Evolutionary conservation across 2,329 filamentous ascomycete genomes (phyloP).

Genomic region (Nigrospora oryzae): DNA sequence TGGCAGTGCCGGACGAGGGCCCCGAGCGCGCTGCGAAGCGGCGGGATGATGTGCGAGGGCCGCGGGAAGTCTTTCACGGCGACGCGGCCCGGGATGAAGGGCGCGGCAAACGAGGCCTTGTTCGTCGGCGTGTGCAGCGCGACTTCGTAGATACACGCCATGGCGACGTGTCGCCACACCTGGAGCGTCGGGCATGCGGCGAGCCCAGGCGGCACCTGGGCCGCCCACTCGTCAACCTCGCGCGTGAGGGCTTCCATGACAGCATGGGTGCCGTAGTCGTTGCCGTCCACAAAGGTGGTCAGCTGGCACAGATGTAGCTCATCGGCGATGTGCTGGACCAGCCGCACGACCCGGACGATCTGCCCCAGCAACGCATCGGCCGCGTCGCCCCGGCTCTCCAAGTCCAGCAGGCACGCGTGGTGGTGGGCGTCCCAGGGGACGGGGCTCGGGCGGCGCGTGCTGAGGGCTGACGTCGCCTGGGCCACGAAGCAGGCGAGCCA

Average conservation of each 20-base stretch:
- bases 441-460: slow-evolving; percentile 1
- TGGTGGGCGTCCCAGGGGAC: slow-evolving; percentile 2
- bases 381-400: slow-evolving; percentile 1
- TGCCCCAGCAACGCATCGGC: slow-evolving; percentile 2
- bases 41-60: background rate
- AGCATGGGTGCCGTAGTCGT: slow-evolving; percentile 2
- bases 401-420: slow-evolving; percentile 1
- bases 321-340: slow-evolving; percentile 1
- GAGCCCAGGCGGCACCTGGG: background rate
- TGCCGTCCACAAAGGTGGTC: slow-evolving; percentile 2
- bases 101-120: slow-evolving; percentile 8
- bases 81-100: slow-evolving; percentile 8
- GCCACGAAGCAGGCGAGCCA: slow-evolving; percentile 3
- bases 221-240: slow-evolving; percentile 1
- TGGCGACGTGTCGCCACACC: slow-evolving; percentile 4
- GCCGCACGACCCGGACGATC: background rate
- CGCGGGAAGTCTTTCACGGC: slow-evolving; percentile 6
- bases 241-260: background rate
- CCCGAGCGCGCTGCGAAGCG: background rate
- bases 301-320: slow-evolving; percentile 2
- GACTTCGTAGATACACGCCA: slow-evolving; percentile 7
- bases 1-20: slow-evolving; percentile 1
- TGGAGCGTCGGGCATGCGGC: background rate
- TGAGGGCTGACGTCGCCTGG: slow-evolving; percentile 1
- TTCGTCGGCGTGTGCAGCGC: slow-evolving; percentile 9